Evolutionary conservation across 2,329 filamentous ascomycete genomes (phyloP).

Genomic region (Exophiala viscosa): DNA sequence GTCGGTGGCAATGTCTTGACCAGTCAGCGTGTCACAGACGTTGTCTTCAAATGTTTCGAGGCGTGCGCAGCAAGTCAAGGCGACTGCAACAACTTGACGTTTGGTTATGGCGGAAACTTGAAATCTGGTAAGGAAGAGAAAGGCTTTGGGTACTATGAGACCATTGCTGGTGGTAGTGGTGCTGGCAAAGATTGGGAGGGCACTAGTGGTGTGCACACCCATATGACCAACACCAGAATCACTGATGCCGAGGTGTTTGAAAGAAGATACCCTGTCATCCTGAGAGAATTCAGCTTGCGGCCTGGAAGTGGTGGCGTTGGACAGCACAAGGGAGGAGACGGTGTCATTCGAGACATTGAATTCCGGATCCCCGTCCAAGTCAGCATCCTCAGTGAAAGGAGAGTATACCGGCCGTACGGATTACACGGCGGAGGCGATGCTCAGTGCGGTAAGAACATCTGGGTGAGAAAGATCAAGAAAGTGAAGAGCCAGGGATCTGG

Average conservation of each 20-base stretch:
- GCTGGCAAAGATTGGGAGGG: conserved; percentile 74
- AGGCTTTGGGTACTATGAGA: conserved; percentile 85
- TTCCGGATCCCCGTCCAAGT: conserved; percentile 78
- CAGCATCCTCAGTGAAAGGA: conserved; percentile 71
- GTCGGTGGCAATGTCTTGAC: conserved; percentile 82
- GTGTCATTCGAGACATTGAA: conserved; percentile 77
- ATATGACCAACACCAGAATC: conserved; percentile 87
- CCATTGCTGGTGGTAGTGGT: conserved; percentile 75
- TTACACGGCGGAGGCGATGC: conserved; percentile 78
- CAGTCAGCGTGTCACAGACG: conserved; percentile 74
- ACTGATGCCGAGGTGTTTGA: conserved; percentile 81
- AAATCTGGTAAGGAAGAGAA: conserved; percentile 42
- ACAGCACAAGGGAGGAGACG: conserved; percentile 67
- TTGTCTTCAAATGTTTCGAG: conserved; percentile 74
- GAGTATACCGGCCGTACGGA: conserved; percentile 76
- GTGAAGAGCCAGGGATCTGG: conserved; percentile 31
- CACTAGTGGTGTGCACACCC: conserved; percentile 71
- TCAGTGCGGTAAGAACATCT: conserved; percentile 76
- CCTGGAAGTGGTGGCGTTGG: conserved; percentile 63
- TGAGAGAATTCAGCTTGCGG: conserved; percentile 68
- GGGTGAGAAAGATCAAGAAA: conserved; percentile 71
- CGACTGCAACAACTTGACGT: conserved; percentile 80
- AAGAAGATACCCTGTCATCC: conserved; percentile 70
- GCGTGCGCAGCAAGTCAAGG: conserved; percentile 77
- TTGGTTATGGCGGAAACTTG: conserved; percentile 70